These are phyloP conservation scores for Backusella sp. DNA, from an alignment of 192 early-diverging fungal species.

Conservation along the genomic window DNA sequence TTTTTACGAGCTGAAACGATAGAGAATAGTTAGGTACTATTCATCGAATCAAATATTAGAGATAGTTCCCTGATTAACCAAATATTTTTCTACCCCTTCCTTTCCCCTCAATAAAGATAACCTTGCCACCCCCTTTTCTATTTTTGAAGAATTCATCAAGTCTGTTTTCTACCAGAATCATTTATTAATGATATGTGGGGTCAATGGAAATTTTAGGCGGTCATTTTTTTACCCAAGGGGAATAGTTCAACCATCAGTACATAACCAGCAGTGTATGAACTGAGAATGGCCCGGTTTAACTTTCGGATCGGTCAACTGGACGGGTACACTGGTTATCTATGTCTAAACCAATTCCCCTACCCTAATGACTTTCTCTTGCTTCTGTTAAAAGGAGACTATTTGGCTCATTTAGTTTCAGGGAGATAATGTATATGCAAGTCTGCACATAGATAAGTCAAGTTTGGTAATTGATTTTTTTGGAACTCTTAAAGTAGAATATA, in stretches of 20 bases:
- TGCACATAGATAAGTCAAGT: conserved; percentile 13
- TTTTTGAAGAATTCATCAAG: not conserved
- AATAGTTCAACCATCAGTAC: conserved; percentile 10
- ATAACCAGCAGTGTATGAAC: not conserved
- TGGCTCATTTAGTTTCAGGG: not conserved
- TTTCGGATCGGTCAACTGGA: conserved; percentile 6
- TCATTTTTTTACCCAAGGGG: conserved; percentile 12
- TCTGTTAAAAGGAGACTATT: conserved; percentile 10
- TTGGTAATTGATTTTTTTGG: not conserved
- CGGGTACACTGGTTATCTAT: not conserved
- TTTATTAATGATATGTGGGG: not conserved
- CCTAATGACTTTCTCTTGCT: not conserved
- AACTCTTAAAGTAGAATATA: conserved; percentile 10
- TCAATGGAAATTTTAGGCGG: not conserved
- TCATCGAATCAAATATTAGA: conserved; percentile 4
- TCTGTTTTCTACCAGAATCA: not conserved
- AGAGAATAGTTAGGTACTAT: not conserved
- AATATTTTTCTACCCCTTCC: not conserved
- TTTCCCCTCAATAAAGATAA: not conserved
- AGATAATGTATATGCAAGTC: conserved; percentile 8
- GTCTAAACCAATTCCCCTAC: not conserved
- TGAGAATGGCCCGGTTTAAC: not conserved
- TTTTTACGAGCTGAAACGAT: not conserved
- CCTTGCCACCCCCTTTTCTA: not conserved
- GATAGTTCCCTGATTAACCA: conserved; percentile 9